Evolutionary conservation across 2,329 filamentous ascomycete species (phyloP).

Genomic region (Penicillium sp.): DNA sequence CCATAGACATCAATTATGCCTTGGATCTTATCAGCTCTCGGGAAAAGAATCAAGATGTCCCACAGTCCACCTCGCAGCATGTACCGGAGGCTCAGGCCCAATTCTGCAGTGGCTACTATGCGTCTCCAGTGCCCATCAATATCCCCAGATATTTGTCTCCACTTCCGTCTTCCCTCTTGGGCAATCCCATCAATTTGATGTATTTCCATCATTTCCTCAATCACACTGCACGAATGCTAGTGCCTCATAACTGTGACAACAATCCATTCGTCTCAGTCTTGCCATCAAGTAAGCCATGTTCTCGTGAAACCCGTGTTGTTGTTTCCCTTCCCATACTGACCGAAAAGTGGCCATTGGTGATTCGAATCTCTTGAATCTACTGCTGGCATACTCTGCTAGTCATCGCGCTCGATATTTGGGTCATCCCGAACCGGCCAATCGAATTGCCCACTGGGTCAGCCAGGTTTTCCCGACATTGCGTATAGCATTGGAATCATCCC

Average conservation of each 20-base stretch:
- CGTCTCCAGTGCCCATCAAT: slow-evolving; percentile 66
- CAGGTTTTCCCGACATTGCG: slow-evolving; percentile 69
- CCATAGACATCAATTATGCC: slow-evolving; percentile 57
- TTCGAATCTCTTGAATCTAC: slow-evolving; percentile 69
- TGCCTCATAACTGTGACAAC: slow-evolving; percentile 63
- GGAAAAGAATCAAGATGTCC: slow-evolving; percentile 8
- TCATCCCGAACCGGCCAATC: slow-evolving; percentile 72
- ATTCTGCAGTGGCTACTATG: slow-evolving; percentile 69
- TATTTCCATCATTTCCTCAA: slow-evolving; percentile 76
- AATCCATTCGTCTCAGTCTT: slow-evolving; percentile 64
- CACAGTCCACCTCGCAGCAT: slow-evolving; percentile 3
- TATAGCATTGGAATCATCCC: slow-evolving; percentile 63
- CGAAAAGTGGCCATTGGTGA: slow-evolving; percentile 47
- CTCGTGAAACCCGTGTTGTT: not conserved
- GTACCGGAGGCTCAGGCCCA: slow-evolving; percentile 28
- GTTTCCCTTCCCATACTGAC: slow-evolving; percentile 46
- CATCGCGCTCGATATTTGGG: slow-evolving; percentile 75
- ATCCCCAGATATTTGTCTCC: slow-evolving; percentile 60
- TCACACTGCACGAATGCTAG: slow-evolving; percentile 71
- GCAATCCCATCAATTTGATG: slow-evolving; percentile 79
- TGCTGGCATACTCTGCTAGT: slow-evolving; percentile 81
- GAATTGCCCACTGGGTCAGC: slow-evolving; percentile 79
- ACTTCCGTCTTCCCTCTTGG: slow-evolving; percentile 59
- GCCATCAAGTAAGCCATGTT: slow-evolving; percentile 58
- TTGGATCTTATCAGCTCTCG: slow-evolving; percentile 32